Base-by-base conservation (phyloP, 2,329 filamentous ascomycete genomes). In the Stachybotrys chlorohalonatus region DNA sequence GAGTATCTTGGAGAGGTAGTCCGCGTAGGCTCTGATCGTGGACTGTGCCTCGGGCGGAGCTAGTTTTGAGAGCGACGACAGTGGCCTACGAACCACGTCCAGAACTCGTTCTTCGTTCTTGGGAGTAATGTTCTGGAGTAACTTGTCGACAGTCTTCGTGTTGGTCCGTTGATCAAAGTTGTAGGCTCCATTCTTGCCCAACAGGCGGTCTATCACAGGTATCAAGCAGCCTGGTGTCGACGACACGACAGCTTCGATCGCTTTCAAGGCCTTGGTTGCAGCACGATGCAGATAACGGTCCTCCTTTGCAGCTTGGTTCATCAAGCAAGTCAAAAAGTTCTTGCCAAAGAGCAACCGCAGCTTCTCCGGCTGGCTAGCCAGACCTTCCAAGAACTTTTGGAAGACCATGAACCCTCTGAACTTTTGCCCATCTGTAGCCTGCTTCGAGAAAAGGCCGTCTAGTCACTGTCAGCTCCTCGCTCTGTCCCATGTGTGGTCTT, bases 341-440 rank as follows among this genome's bases (percentile, higher is more conserved):
- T 85, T 84, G 63, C 89, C 91, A 67, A 97, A 95, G 0, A 96
- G 75, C 8, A 70, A 77, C 59, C 69, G 77, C 53, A 74, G 81
- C 62, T 78, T 80, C 55, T 60, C 53, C 16, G 64, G 64, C 24
- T 68, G 81, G 66, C 63, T 75, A 36, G 76, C 73, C 8, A 80
- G 70, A 4, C 74, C 73, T 49, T 79, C 73, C 5, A 96, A 73
- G 62, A 91, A 82, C 64, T 87, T 89, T 62, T 87, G 84, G 64
- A 96, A 90, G 2, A 97, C 81, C 63, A 92, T 84, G 71, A 97
- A 93, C 0, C 94, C 94, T 70, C 90, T 91, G 64, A 90, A 90
- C 70, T 96, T 97, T 54, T 95, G 87, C 62, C 92, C 90, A 48
- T 92, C 85, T 1, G 91, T 95, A 7, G 92, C 87, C 11, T 81